Conservation (phyloP, 257 asterid species). For the Solanum gracilifrons region DNA sequence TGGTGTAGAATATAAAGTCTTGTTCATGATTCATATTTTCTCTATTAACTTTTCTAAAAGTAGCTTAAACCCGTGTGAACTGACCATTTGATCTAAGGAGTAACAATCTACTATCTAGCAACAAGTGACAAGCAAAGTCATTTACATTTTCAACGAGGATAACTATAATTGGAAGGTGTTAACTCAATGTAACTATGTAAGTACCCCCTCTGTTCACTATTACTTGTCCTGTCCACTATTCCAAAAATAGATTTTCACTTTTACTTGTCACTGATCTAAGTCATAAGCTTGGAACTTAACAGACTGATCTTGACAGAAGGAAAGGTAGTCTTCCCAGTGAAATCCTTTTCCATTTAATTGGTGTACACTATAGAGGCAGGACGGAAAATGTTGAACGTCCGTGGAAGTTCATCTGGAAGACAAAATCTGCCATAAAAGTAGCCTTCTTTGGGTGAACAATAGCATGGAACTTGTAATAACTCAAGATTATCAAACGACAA, state of each 20-base stretch:
- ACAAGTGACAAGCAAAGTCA: background rate
- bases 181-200: background rate
- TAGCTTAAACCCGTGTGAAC: background rate
- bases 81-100: background rate
- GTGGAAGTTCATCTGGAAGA: background rate
- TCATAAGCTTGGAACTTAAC: background rate
- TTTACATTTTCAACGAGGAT: background rate
- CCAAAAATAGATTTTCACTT: no score
- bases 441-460: background rate
- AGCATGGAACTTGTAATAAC: background rate
- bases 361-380: background rate
- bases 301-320: background rate
- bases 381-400: background rate
- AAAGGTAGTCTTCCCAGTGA: background rate
- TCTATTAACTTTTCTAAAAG: background rate
- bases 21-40: background rate
- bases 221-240: background rate
- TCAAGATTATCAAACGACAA: background rate
- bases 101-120: background rate
- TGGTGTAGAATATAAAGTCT: background rate
- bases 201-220: background rate
- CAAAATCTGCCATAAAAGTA: background rate
- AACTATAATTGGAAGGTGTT: background rate
- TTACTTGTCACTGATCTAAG: background rate
- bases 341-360: background rate